phyloP scores from a whole-genome alignment of 257 asterid genomes.

The Penstemon eatonii region DNA sequence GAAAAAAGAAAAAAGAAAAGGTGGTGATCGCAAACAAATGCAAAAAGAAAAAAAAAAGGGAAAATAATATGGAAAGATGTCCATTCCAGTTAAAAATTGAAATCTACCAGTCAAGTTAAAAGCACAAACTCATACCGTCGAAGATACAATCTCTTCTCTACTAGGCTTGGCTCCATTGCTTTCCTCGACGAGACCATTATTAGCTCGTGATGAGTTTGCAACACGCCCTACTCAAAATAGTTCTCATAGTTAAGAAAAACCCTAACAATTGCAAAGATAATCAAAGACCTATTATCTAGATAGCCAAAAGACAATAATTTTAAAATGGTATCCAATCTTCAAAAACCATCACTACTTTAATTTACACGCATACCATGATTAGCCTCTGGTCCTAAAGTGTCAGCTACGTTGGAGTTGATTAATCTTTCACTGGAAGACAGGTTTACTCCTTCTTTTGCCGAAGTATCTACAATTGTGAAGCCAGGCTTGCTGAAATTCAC shows the following conservation, averaged over 20 bases:
- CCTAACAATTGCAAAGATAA: slow-evolving; percentile 13
- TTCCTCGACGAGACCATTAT: slow-evolving; percentile 50
- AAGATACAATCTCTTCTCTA: slow-evolving; percentile 41
- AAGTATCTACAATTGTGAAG: slow-evolving; percentile 44
- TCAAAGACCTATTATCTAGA: slow-evolving; percentile 12
- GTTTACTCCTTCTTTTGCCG: slow-evolving; percentile 47
- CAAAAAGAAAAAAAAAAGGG: background rate
- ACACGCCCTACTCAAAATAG: slow-evolving; percentile 50
- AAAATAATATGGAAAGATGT: slow-evolving; percentile 15
- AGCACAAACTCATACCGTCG: slow-evolving; percentile 56
- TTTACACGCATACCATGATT: slow-evolving; percentile 46
- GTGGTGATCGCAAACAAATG: background rate
- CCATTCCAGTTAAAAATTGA: slow-evolving; percentile 15
- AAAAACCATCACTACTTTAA: slow-evolving; percentile 13
- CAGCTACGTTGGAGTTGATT: slow-evolving; percentile 42
- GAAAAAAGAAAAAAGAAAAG: slow-evolving; percentile 2
- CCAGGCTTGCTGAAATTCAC: slow-evolving; percentile 42
- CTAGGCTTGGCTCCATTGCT: slow-evolving; percentile 47
- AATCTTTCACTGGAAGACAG: slow-evolving; percentile 51
- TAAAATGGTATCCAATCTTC: slow-evolving; percentile 11
- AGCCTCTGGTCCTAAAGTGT: slow-evolving; percentile 42
- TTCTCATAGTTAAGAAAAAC: slow-evolving; percentile 23
- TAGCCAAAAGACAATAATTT: background rate
- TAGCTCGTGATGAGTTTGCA: slow-evolving; percentile 42
- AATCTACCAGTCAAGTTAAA: slow-evolving; percentile 18